A percentile compares a stretch with the other conserved stretches of the same genome.
Evolutionary conservation across 1,139 yeast species (phyloP).

Genomic region (Lodderomyces jiufengensis): DNA sequence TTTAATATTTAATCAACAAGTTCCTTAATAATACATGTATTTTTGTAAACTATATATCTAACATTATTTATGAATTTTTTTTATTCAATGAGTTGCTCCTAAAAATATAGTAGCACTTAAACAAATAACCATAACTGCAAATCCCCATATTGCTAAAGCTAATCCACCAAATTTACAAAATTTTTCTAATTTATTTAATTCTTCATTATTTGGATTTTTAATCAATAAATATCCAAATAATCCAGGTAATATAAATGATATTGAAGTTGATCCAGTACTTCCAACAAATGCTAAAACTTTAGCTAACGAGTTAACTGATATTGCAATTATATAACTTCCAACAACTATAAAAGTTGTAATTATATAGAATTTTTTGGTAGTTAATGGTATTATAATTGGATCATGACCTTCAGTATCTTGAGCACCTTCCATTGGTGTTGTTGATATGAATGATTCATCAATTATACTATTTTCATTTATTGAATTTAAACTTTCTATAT

Average conservation of each 20-base stretch:
- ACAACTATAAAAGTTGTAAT: constrained; percentile 65
- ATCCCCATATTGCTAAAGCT: constrained; percentile 69
- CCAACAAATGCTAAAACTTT: constrained; percentile 90
- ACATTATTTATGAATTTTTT: neutral
- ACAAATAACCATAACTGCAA: constrained; percentile 73
- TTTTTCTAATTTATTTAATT: constrained; percentile 36
- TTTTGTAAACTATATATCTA: too few relatives aligned
- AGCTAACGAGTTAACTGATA: constrained; percentile 74
- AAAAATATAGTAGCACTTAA: constrained; percentile 68
- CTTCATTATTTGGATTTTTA: constrained; percentile 29
- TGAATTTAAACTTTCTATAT: constrained; percentile 19
- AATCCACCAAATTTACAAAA: constrained; percentile 57
- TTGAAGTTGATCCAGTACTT: constrained; percentile 91
- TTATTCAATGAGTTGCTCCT: constrained; percentile 45
- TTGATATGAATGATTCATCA: constrained; percentile 40
- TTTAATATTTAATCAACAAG: neutral
- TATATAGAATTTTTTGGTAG: constrained; percentile 50
- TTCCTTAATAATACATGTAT: too few relatives aligned
- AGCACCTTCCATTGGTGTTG: constrained; percentile 50
- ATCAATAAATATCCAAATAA: constrained; percentile 76
- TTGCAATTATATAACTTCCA: constrained; percentile 68
- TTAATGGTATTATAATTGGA: constrained; percentile 51
- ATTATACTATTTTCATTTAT: constrained; percentile 14
- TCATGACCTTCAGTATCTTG: constrained; percentile 49
- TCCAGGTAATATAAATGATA: constrained; percentile 90